Conservation (phyloP, 257 asterid genomes). For the Ballota nigra region DNA sequence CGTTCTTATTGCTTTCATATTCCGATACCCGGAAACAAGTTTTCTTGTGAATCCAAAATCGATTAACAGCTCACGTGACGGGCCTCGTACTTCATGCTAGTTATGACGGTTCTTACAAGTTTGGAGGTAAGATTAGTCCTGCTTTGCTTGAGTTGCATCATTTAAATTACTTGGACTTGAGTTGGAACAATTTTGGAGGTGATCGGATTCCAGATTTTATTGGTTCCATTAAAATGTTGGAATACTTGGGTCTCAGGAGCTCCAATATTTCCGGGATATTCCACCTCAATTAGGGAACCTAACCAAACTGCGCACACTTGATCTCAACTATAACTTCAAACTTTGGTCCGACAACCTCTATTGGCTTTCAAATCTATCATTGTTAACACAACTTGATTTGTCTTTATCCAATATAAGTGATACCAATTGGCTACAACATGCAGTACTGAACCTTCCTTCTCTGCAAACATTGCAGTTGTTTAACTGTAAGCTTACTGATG, state of each 20-base stretch:
- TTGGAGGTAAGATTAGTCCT: constrained; percentile 32
- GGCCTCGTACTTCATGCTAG: constrained; percentile 12
- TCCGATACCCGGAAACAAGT: too few species aligned
- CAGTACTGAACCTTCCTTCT: background rate
- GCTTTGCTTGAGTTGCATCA: constrained; percentile 24
- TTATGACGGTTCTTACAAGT: background rate
- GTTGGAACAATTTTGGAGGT: constrained; percentile 15
- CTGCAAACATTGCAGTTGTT: background rate
- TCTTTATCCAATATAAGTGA: background rate
- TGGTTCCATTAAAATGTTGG: background rate
- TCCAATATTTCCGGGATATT: background rate
- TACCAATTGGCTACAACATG: background rate
- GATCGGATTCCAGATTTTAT: constrained; percentile 7
- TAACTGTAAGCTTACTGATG: background rate
- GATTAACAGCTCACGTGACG: constrained; percentile 23
- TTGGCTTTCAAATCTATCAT: constrained; percentile 22
- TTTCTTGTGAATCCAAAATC: too few species aligned
- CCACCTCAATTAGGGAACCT: constrained; percentile 18
- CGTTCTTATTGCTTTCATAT: too few species aligned
- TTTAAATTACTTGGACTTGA: constrained; percentile 32
- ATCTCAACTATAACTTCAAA: background rate
- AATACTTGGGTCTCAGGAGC: background rate
- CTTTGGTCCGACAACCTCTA: constrained; percentile 7
- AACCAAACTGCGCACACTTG: constrained; percentile 13
- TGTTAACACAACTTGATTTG: background rate